Conservation (phyloP, 129 eudicot species). For the Centrapalus pauciflorus region DNA sequence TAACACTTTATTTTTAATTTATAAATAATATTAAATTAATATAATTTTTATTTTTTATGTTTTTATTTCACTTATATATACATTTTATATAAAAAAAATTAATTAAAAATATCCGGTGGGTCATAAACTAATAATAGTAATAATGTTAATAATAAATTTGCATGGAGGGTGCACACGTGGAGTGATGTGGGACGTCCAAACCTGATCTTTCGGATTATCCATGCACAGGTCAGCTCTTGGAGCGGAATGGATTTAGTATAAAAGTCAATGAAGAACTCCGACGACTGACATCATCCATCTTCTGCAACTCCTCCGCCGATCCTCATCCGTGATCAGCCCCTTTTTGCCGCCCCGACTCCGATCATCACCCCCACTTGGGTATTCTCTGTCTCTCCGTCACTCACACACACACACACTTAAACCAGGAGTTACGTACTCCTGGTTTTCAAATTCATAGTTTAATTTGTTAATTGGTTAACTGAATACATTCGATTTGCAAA, state of each 20-base stretch:
- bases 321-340: constrained; percentile 82
- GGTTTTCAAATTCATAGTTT: too few relatives aligned
- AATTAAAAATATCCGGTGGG: too few relatives aligned
- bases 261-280: neutral
- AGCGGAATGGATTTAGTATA: constrained; percentile 10
- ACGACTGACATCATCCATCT: constrained; percentile 11
- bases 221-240: constrained; percentile 13
- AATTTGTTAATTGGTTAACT: too few relatives aligned
- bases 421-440: neutral
- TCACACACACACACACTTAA: neutral
- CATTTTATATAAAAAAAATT: neutral
- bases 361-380: constrained; percentile 82
- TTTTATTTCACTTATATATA: too few relatives aligned
- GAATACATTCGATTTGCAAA: too few relatives aligned
- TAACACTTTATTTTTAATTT: too few relatives aligned
- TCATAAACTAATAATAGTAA: too few relatives aligned
- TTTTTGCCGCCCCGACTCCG: constrained; percentile 86
- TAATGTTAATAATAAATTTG: too few relatives aligned
- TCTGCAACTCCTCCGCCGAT: constrained; percentile 39
- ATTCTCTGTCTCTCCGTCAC: too few relatives aligned
- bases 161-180: constrained; percentile 33
- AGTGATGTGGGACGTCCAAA: constrained; percentile 27
- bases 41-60: too few relatives aligned
- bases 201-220: constrained; percentile 29
- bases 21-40: too few relatives aligned